Evolutionary conservation across 805 yeast species (phyloP), one percentile per base, ranked within the genome.

Genomic region (Pichia cabralensis): DNA sequence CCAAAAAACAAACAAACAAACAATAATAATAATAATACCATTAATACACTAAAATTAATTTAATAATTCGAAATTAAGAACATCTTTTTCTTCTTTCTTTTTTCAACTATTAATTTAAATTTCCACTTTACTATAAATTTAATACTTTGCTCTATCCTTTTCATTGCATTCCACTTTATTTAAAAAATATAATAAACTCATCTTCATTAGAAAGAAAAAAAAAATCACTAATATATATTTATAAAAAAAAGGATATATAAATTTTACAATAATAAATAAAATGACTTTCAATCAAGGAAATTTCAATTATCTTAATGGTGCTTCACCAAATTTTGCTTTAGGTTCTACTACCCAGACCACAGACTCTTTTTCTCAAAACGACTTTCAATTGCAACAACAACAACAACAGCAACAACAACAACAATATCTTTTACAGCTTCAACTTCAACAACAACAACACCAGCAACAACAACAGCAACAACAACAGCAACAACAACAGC

Each of bases 381-480:
- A n/a, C n/a, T n/a, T n/a, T n/a, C n/a, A n/a, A n/a, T n/a, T 33
- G 19, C 41, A 33, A 23, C 27, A 25, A 10, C 37, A 22, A 23
- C 45, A 28, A 24, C 33, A 31, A 10, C 34, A 26, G 21, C 22
- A 21, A 11, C 42, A 22, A 17, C 43, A 38, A 24, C 41, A 38
- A 28, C 41, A 38, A 12, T 35, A 38, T 15, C 23, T 38, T 5
- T 38, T 34, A 20, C 41, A 38, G 15, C 25, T 38, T 19, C 41
- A 39, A 16, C n/a, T 24, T 8, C 35, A 29, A 14, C 46, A 22
- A 22, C 38, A 34, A 11, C 38, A 34, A 23, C 36, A 30, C 13
- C 39, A 40, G 12, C 41, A 38, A 22, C 22, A 14, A n/a, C 35
- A 29, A 28, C 34, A 26, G n/a, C 35, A 24, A 11, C 21, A 21